Conservation (phyloP, 352 stramenopile genomes). For the Phytophthora nicotianae region DNA sequence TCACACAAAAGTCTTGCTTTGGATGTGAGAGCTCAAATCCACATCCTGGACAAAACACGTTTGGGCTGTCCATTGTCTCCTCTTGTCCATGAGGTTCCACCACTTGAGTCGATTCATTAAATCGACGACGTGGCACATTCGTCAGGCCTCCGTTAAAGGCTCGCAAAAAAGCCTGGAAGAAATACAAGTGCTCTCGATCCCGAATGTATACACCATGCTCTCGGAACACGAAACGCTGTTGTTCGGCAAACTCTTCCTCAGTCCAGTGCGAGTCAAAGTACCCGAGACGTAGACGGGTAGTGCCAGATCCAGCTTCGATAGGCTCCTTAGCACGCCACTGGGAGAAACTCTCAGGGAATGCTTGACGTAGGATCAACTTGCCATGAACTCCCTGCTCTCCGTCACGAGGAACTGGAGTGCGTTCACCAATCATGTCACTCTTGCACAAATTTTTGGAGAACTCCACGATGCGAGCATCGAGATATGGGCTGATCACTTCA, state of each 20-base stretch:
- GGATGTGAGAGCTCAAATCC: constrained; percentile 48
- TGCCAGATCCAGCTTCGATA: constrained; percentile 85
- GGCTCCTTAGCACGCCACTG: constrained; percentile 90
- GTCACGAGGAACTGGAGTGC: constrained; percentile 59
- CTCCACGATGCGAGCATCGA: constrained; percentile 66
- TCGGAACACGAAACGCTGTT: constrained; percentile 37
- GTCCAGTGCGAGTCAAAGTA: constrained; percentile 63
- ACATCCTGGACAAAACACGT: constrained; percentile 60
- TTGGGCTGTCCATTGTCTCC: constrained; percentile 32
- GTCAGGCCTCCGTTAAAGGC: constrained; percentile 53
- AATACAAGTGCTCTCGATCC: constrained; percentile 74
- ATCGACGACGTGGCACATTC: constrained; percentile 46
- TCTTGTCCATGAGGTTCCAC: constrained; percentile 50
- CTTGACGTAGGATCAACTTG: constrained; percentile 86
- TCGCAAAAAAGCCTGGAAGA: constrained; percentile 66
- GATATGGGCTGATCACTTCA: constrained; percentile 76
- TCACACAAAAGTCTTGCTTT: constrained; percentile 60
- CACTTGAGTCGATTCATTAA: constrained; percentile 22
- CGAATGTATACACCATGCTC: constrained; percentile 61
- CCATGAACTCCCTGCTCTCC: constrained; percentile 54
- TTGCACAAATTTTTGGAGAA: constrained; percentile 72
- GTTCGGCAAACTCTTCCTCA: constrained; percentile 42
- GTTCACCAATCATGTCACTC: constrained; percentile 66
- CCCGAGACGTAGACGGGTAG: constrained; percentile 65
- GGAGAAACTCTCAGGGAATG: constrained; percentile 81